A percentile compares a stretch with the other conserved stretches of the same genome.
Conservation (phyloP, 202 grass and related monocot species). For the Schoenoplectus tabernaemontani region DNA sequence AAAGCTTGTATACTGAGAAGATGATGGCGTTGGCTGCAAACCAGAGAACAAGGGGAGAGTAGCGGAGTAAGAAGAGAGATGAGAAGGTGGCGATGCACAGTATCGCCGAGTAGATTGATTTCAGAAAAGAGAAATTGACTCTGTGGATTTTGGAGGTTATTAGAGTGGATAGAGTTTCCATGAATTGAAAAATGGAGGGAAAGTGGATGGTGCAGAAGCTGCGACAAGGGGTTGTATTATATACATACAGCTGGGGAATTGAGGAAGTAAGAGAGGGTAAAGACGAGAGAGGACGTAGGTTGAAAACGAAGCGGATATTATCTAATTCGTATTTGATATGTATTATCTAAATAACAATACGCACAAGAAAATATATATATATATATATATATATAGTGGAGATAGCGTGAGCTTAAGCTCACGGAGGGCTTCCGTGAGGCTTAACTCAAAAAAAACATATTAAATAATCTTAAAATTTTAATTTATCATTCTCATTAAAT, state of each 20-base stretch:
- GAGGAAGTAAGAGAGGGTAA: neutral
- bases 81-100: neutral
- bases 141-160: neutral
- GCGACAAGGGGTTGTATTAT: neutral
- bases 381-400: no score
- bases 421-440: no score
- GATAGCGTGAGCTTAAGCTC: no score
- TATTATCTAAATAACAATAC: no score
- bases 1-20: constrained; percentile 15
- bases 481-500: no score
- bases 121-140: neutral
- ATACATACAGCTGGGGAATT: neutral
- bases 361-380: no score
- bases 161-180: constrained; percentile 11
- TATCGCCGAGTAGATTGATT: constrained; percentile 10
- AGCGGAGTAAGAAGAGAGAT: constrained; percentile 10
- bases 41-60: constrained; percentile 12
- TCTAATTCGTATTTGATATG: no score
- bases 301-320: no score
- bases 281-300: no score
- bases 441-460: no score
- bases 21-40: constrained; percentile 12
- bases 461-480: no score
- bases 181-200: neutral
- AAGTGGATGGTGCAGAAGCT: neutral